A percentile compares a stretch with the other conserved stretches of the same genome.
Conservation (phyloP, 2,329 filamentous ascomycete species). For the Passalora sequoiae region DNA sequence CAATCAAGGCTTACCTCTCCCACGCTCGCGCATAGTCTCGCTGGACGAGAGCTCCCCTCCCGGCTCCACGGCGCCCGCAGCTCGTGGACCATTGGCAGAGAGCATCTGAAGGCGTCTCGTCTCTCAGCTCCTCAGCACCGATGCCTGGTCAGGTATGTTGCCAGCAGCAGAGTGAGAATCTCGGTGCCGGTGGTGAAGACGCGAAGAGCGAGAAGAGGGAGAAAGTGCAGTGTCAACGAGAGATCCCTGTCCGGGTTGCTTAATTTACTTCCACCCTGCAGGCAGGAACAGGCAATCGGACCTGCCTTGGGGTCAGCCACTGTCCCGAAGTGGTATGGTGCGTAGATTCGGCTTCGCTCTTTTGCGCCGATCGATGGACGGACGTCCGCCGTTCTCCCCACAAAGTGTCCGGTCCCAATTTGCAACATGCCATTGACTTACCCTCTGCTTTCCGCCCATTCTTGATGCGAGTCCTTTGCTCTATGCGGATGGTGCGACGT, state of each 20-base stretch:
- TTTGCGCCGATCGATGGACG: too few species aligned
- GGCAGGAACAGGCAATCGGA: slow-evolving; percentile 1
- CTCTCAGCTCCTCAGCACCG: not conserved
- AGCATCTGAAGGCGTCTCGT: too few species aligned
- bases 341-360: not conserved
- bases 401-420: too few species aligned
- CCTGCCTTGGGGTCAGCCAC: not conserved
- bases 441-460: too few species aligned
- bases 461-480: too few species aligned
- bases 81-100: not conserved
- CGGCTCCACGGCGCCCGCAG: slow-evolving; percentile 5
- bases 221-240: not conserved
- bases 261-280: not conserved
- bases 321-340: not conserved
- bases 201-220: not conserved
- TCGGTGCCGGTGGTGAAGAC: not conserved
- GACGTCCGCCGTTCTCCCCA: too few species aligned
- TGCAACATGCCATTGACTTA: too few species aligned
- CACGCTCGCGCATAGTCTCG: not conserved
- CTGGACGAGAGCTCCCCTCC: slow-evolving; percentile 5
- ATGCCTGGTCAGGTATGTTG: not conserved
- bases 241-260: not conserved
- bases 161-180: not conserved
- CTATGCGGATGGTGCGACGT: too few species aligned
- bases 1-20: not conserved